These are phyloP conservation scores for Solanum habrochaites DNA, from an alignment of 257 asterid genomes.

Conservation along the genomic window DNA sequence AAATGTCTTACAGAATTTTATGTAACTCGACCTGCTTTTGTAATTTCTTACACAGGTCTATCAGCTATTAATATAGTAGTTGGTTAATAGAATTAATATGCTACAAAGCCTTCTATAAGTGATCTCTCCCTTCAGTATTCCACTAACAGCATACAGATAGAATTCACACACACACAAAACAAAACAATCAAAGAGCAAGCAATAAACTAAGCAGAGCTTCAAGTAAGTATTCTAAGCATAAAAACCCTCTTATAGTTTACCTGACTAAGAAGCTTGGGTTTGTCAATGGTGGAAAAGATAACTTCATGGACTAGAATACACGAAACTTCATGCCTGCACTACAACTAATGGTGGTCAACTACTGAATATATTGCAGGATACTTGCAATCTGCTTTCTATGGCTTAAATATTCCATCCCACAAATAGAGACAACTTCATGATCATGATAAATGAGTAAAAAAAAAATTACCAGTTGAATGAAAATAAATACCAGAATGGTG, in stretches of 20 bases:
- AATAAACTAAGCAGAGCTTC: background rate
- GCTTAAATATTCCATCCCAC: background rate
- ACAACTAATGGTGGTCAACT: conserved; percentile 1
- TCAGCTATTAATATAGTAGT: background rate
- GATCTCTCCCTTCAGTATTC: background rate
- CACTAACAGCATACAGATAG: background rate
- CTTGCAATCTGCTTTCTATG: background rate
- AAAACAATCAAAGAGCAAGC: background rate
- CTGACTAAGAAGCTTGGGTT: conserved; percentile 95
- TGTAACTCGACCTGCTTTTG: background rate
- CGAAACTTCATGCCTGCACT: conserved; percentile 58
- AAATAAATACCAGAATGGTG: background rate
- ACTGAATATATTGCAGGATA: background rate
- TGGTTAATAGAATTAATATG: background rate
- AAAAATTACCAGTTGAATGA: background rate
- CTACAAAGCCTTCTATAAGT: background rate
- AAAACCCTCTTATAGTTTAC: conserved; percentile 22
- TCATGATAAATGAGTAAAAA: background rate
- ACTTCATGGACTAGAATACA: conserved; percentile 54
- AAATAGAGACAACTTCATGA: background rate
- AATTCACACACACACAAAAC: background rate
- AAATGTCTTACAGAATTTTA: background rate
- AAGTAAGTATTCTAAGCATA: background rate
- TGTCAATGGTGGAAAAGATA: conserved; percentile 78
- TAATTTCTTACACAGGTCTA: background rate